These are phyloP conservation scores for Moesziomyces globuligerus DNA, from an alignment of 1,284 basidiomycete genomes.

Conservation along the genomic window DNA sequence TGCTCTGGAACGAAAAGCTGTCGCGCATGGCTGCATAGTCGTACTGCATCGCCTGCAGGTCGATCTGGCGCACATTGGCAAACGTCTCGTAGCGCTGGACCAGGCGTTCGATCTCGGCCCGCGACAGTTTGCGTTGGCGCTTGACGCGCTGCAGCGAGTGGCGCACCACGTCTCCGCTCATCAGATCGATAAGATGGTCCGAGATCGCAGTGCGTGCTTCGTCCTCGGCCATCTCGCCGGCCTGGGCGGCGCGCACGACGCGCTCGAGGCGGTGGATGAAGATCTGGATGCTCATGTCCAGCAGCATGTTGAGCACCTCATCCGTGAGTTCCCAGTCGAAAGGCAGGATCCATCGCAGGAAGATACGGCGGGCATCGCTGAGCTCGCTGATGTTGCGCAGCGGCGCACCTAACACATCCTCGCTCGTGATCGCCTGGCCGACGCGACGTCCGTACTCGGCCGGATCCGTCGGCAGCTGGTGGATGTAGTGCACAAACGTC, in stretches of 20 bases:
- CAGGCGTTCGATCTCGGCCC: constrained; percentile 28
- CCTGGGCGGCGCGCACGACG: constrained; percentile 13
- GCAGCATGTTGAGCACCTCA: constrained; percentile 45
- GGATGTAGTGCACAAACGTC: constrained; percentile 57
- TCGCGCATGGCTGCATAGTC: constrained; percentile 30
- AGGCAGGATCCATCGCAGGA: constrained; percentile 51
- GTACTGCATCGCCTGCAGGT: constrained; percentile 24
- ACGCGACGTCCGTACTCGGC: constrained; percentile 17
- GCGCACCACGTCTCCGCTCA: constrained; percentile 37
- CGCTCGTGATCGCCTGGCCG: constrained; percentile 23
- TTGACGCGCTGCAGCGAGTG: constrained; percentile 36
- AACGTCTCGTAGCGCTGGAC: constrained; percentile 46
- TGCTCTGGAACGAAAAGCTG: constrained; percentile 28
- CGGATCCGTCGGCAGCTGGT: constrained; percentile 38
- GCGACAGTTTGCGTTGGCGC: constrained; percentile 32
- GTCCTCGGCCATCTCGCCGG: constrained; percentile 30
- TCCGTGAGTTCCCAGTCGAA: constrained; percentile 37
- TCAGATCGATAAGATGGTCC: constrained; percentile 35
- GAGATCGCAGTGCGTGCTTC: constrained; percentile 14
- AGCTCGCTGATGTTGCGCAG: constrained; percentile 48
- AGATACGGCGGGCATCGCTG: constrained; percentile 51
- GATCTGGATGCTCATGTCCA: constrained; percentile 60
- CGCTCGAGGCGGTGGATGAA: constrained; percentile 44
- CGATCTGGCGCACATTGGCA: constrained; percentile 36
- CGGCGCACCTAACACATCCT: constrained; percentile 26